These are phyloP conservation scores for Pezizomycotina sp. DNA, from an alignment of 2,329 filamentous ascomycete genomes.

Conservation along the genomic window DNA sequence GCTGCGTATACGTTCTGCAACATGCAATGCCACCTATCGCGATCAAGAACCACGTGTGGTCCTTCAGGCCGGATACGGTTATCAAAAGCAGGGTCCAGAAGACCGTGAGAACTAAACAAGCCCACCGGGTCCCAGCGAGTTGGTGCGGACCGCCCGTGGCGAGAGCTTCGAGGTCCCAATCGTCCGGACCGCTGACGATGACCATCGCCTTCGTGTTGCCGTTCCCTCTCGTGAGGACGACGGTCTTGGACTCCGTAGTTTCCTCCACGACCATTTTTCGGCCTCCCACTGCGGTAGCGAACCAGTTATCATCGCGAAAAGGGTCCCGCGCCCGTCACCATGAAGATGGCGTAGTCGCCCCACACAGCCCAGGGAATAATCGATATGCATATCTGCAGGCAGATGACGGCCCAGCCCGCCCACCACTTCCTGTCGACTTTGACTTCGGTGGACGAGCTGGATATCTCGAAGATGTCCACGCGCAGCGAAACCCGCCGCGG, in stretches of 20 bases:
- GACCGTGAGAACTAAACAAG: constrained; percentile 25
- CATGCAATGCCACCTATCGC: constrained; percentile 30
- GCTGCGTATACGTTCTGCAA: constrained; percentile 31
- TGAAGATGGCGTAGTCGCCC: constrained; percentile 31
- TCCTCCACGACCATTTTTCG: constrained; percentile 33
- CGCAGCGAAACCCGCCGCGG: constrained; percentile 9
- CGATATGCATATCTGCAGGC: constrained; percentile 28
- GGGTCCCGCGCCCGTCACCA: constrained; percentile 30
- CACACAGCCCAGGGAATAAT: constrained; percentile 27
- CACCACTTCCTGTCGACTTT: constrained; percentile 16
- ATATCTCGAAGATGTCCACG: constrained; percentile 13
- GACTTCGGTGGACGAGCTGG: constrained; percentile 9
- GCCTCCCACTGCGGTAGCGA: constrained; percentile 31
- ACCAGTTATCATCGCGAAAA: constrained; percentile 29
- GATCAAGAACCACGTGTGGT: constrained; percentile 32
- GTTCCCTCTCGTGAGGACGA: constrained; percentile 31
- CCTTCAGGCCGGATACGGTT: constrained; percentile 28
- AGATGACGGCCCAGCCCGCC: constrained; percentile 13
- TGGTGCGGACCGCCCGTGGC: constrained; percentile 25
- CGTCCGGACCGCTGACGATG: constrained; percentile 27
- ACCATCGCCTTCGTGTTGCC: constrained; percentile 31
- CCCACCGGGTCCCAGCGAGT: constrained; percentile 12
- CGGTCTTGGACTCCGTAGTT: constrained; percentile 24
- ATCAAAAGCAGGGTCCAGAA: constrained; percentile 33
- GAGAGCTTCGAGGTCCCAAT: constrained; percentile 33